Base-by-base conservation (phyloP, 2,329 filamentous ascomycete species). In the Tolypocladium ovalisporum region DNA sequence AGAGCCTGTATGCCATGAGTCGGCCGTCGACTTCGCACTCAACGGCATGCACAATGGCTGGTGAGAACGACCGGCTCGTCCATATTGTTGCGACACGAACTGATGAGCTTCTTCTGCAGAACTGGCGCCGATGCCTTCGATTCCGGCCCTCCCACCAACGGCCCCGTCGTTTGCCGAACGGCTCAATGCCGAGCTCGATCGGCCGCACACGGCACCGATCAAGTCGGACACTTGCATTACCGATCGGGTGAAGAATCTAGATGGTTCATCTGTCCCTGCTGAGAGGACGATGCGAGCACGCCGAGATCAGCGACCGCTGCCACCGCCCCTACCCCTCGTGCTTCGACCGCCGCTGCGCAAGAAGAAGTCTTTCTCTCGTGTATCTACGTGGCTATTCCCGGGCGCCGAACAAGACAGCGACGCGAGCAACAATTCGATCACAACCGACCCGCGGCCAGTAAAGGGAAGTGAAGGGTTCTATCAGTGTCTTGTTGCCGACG, bases 281-380 rank as follows among this genome's bases (percentile, higher is more conserved):
- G 15, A 34, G 5, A 39, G n/a, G 40, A 40, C 40, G 24, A n/a
- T 13, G 19, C 24, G 5, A 4, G 9, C 37, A 17, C 8, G 32
- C 9, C 57, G 54, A 22, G 57, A 74, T 27, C 70, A 74, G 6
- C 40, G 40, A 12, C 67, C 71, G 8, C 70, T 74, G 1, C 74
- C 79, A 1, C 79, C 80, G 1, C 82, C 83, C 2, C 70, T 84
- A 5, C 82, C 82, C 0, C 74, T 85, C 29, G 77, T 83, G 19
- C 74, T 84, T 57, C 78, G 79, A n/a, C 82, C 82, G 9, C 81
- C 81, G 1, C 66, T 86, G 60, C 75, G 83, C 58, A 86, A 86
- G 74, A 86, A 85, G 75, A 86, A 86, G 65, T 85, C 83, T 0
- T 86, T 87, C 65, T 83, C 82, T 12, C 76, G 78, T 19, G 80